Conservation (phyloP, 2,329 filamentous ascomycete species). For the Lecanicillium sp. region DNA sequence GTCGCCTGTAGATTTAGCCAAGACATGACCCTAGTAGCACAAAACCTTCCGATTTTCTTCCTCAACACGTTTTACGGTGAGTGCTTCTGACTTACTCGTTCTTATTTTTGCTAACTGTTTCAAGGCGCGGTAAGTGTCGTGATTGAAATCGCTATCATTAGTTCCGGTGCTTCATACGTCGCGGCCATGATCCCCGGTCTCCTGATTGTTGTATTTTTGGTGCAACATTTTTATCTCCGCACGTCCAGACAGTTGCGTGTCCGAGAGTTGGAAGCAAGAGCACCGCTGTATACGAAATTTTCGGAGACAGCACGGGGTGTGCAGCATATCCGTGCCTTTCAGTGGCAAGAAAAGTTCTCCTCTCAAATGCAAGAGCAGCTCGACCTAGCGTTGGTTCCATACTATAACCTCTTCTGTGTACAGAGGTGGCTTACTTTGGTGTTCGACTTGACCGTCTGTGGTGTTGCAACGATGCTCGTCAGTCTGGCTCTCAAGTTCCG, state of each 20-base stretch:
- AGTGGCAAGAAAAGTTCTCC: constrained; percentile 37
- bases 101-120: too few relatives aligned
- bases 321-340: constrained; percentile 43
- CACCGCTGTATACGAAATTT: constrained; percentile 24
- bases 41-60: constrained; percentile 17
- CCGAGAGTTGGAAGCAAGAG: constrained; percentile 26
- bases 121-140: neutral
- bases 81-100: too few relatives aligned
- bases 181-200: constrained; percentile 19
- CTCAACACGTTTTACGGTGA: neutral
- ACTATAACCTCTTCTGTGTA: constrained; percentile 44
- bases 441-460: constrained; percentile 37
- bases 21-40: constrained; percentile 17
- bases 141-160: constrained; percentile 13
- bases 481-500: constrained; percentile 27
- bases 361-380: constrained; percentile 35
- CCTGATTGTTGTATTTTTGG: constrained; percentile 15
- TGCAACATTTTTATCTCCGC: constrained; percentile 24
- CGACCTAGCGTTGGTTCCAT: constrained; percentile 43
- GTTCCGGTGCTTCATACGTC: constrained; percentile 19
- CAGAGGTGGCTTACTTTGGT: constrained; percentile 47
- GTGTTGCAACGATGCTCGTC: constrained; percentile 34
- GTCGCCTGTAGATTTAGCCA: constrained; percentile 19
- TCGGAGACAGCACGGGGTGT: constrained; percentile 37
- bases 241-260: constrained; percentile 28